Evolutionary conservation across 768 basidiomycete species (phyloP).

Genomic region (Cyathus striatus): DNA sequence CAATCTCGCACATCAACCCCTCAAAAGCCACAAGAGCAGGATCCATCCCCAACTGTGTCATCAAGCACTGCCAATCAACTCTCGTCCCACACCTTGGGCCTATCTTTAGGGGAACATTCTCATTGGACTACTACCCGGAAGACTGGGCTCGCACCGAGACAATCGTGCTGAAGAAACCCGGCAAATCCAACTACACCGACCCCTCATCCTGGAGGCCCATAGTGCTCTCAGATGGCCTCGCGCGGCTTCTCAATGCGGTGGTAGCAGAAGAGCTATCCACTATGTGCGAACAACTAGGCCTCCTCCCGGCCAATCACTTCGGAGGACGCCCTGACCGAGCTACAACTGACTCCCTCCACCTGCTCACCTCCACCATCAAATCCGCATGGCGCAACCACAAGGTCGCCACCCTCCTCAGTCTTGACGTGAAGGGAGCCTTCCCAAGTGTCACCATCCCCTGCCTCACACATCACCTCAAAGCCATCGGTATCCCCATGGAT

Average conservation of each 20-base stretch:
- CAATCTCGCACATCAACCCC: conserved; percentile 17
- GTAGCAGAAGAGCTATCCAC: conserved; percentile 13
- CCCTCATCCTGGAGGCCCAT: conserved; percentile 28
- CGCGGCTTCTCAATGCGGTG: conserved; percentile 12
- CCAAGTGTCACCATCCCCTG: conserved; percentile 14
- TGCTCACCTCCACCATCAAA: conserved; percentile 24
- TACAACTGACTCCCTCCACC: conserved; percentile 23
- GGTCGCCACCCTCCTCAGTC: conserved; percentile 23
- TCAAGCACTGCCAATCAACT: conserved; percentile 14
- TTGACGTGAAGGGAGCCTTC: conserved; percentile 35
- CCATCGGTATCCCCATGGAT: not conserved
- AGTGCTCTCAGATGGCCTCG: conserved; percentile 17
- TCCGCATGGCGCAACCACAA: conserved; percentile 25
- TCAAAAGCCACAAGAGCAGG: conserved; percentile 23
- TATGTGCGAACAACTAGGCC: conserved; percentile 2
- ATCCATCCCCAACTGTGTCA: conserved; percentile 21
- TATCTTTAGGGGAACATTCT: conserved; percentile 23
- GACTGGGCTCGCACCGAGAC: conserved; percentile 13
- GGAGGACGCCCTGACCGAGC: conserved; percentile 17
- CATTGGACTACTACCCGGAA: conserved; percentile 14
- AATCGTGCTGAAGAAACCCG: conserved; percentile 27
- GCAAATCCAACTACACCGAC: conserved; percentile 22
- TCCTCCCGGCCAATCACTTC: conserved; percentile 20
- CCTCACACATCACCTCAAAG: conserved; percentile 19
- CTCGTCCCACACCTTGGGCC: conserved; percentile 16